Evolutionary conservation across 208 protist genomes (phyloP), one percentile per base, ranked within the genome.

Genomic region (Leishmania tarentolae): DNA sequence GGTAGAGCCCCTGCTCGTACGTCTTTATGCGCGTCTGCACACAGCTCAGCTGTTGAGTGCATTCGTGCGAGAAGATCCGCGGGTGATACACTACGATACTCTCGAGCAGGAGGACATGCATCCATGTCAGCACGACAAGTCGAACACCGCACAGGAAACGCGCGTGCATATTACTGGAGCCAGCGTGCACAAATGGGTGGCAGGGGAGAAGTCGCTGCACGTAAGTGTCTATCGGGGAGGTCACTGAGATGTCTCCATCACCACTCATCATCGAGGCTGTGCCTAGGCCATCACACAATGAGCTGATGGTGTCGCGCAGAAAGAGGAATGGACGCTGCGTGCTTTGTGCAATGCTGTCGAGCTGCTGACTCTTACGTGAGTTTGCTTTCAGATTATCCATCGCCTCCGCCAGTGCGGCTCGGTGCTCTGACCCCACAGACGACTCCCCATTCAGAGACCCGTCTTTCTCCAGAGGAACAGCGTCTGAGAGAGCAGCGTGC

Each of bases 41-140:
- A 28, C 47, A 61, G 31, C 31, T 52, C 35, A 76, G 72, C n/a
- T 44, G 47, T 8, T 46, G 44, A 35, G 35, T 44, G 47, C 31
- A 53, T 19, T 35, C 35, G 21, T 21, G 31, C 31, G 47, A 76
- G 19, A 56, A 24, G 7, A 76, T 28, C 11, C 46, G 75, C 40
- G 75, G 81, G 46, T 84, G 81, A 31, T 80, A 50, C 13, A 19
- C 56, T 7, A 13, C 68, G 56, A 80, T 37, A 28, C 65, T 56
- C 40, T 70, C 66, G 13, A 79, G 56, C 7, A 75, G 15, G 19
- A 84, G 35, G 19, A 80, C 56, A 37, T 84, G 81, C 46, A 80
- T 44, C 81, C 76, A 66, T 53, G 81, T 84, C 19, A 80, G 6
- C 44, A 57, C 76, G 19, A 78, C 76, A 42, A 84, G 59, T 24